These are phyloP conservation scores for Tilletia walkeri DNA, from an alignment of 1,284 basidiomycete species.

Conservation along the genomic window DNA sequence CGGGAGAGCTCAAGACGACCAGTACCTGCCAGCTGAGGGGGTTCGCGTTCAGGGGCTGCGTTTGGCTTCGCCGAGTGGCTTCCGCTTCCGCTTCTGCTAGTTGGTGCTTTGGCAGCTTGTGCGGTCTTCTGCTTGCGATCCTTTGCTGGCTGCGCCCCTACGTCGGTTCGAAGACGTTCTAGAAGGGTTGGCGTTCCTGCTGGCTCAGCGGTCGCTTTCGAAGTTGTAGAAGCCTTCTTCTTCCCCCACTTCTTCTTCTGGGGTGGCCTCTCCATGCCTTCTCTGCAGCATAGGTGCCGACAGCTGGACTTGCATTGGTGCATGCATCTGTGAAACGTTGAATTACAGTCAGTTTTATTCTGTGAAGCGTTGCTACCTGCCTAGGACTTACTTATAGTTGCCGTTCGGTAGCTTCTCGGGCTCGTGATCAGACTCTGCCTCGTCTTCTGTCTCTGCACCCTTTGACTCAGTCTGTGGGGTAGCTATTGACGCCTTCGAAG, in stretches of 20 bases:
- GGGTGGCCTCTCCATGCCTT: constrained; percentile 21
- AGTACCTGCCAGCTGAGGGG: no score
- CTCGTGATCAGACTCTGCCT: constrained; percentile 14
- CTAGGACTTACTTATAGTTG: constrained; percentile 31
- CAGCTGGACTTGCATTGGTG: constrained; percentile 46
- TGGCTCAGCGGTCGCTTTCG: not conserved
- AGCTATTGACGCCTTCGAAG: not conserved
- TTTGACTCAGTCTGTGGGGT: not conserved
- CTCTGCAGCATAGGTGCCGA: constrained; percentile 49
- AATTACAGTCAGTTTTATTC: not conserved
- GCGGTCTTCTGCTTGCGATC: not conserved
- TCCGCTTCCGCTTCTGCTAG: not conserved
- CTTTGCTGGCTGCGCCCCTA: not conserved
- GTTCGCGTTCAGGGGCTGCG: no score
- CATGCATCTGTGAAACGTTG: constrained; percentile 26
- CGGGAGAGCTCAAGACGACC: no score
- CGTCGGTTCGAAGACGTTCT: not conserved
- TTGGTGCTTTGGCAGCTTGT: not conserved
- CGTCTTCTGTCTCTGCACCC: not conserved
- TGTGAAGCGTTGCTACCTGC: not conserved
- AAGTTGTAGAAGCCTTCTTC: not conserved
- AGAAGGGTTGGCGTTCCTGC: not conserved
- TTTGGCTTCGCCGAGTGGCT: not conserved
- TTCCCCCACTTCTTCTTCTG: not conserved
- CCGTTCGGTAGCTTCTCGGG: constrained; percentile 30